Base-by-base conservation (phyloP, 371 early-diverging fungal species). In the Conidiobolus coronatus region DNA sequence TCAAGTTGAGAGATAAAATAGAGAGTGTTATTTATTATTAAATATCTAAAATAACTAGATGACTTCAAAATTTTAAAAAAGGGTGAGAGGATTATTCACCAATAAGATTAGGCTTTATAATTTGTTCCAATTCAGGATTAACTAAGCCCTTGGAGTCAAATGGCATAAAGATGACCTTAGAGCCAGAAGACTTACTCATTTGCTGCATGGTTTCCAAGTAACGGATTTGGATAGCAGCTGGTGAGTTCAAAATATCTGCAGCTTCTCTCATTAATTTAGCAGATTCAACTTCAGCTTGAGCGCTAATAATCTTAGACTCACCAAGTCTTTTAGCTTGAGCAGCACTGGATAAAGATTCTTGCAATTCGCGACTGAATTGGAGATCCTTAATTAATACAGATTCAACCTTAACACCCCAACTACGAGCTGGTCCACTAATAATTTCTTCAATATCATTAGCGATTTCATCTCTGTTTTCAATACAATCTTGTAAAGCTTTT, bases 241-340 rank as follows among this genome's bases (percentile, higher is more conserved):
- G 60, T 0, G 60, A 56, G 39, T 62, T 62, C 42, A 62, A 36
- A 42, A 62, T 55, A 49, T 78, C 77, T 0, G 83, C 77, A 13
- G 92, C 89, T 51, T 90, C 80, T 38, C 91, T 67, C 92, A 91
- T 92, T 43, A 92, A 56, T 53, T 81, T 87, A 17, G 92, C 90
- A 7, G 84, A 66, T 33, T 89, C 82, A 1, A 92, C 91, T 52
- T 90, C 92, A 9, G 92, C 90, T 49, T 73, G 61, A 0, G 92
- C 92, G 19, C 78, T 71, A 52, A 91, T 92, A 36, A 92, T 74
- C 63, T 86, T 87, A 29, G 79, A 70, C 58, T 89, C 79, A 35
- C 90, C 93, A 20, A 86, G 63, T 17, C 93, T 67, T 52, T 79
- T 73, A 2, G 38, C 38, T 29, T 29, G 29, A 29, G 92, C 92